Evolutionary conservation across 1,139 yeast species (phyloP).

Genomic region (Hemisphaericaspora xylofermentans): DNA sequence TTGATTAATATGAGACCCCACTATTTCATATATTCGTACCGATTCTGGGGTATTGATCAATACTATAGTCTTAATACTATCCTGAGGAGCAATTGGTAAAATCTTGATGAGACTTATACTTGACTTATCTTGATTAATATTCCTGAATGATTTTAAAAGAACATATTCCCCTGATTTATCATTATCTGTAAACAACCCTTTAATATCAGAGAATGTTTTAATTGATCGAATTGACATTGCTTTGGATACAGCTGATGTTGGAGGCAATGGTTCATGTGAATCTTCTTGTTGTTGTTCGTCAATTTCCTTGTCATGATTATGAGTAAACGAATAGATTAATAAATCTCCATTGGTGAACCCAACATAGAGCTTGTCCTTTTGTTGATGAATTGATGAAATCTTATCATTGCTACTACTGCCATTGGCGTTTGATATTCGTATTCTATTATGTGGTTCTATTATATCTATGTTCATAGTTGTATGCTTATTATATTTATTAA

Average conservation of each 20-base stretch:
- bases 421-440: constrained; percentile 21
- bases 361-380: constrained; percentile 25
- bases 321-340: constrained; percentile 18
- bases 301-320: background rate
- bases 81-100: constrained; percentile 18
- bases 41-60: constrained; percentile 26
- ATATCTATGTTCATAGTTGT: constrained; percentile 27
- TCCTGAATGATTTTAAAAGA: constrained; percentile 19
- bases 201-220: constrained; percentile 28
- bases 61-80: constrained; percentile 25
- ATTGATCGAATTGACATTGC: constrained; percentile 12
- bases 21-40: constrained; percentile 33
- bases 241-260: constrained; percentile 6
- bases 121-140: constrained; percentile 22
- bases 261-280: background rate
- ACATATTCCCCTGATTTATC: constrained; percentile 5
- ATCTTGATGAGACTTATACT: constrained; percentile 22
- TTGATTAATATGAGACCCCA: constrained; percentile 35
- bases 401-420: constrained; percentile 12
- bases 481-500: too few species aligned
- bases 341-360: constrained; percentile 42
- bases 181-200: constrained; percentile 12
- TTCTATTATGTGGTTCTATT: constrained; percentile 30
- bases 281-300: background rate
- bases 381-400: constrained; percentile 26